Evolutionary conservation across 768 basidiomycete genomes (phyloP), one percentile per base, ranked within the genome.

Genomic region (Naganishia vaughanmartiniae): DNA sequence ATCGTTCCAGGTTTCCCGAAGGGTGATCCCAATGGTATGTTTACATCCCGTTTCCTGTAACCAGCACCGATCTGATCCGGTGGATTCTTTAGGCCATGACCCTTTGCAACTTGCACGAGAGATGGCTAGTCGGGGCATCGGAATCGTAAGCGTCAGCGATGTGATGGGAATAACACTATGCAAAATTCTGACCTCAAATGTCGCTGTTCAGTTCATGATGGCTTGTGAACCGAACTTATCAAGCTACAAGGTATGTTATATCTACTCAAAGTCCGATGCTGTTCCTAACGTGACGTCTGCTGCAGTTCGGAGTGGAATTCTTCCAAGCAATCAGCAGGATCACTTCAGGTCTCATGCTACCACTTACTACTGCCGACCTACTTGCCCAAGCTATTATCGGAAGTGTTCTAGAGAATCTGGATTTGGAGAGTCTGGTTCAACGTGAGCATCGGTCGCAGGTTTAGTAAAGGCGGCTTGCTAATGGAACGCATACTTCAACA

Each of bases 311-410:
- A 4, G 74, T 78, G 69, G 94, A 97, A 81, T 94, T 95, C 81
- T 97, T 91, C 83, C 89, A 90, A 84, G 94, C 93, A 31, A 87
- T 98, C 73, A 92, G 91, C 33, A 86, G 86, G 74, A 93, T 97
- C 77, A 95, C 94, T 5, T 95, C 93, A 19, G 95, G 94, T 17
- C 85, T 94, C 65, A 96, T 97, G 92, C 86, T 98, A 10, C 95
- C 95, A 2, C 85, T 98, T 58, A 94, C 93, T 15, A 97, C 93
- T 26, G 95, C 95, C 57, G 91, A 93, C 81, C 86, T 96, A 45
- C 87, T 98, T 57, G 88, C 94, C 21, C 92, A 95, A 77, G 95
- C 95, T 34, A 98, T 98, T 70, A 93, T 80, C 68, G 95, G 93
- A 39, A 92, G 91, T 80, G 94, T 97, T 53, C 85, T 98, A 33